phyloP scores from a whole-genome alignment of 768 basidiomycete genomes.

The Pleurotus pulmonarius region DNA sequence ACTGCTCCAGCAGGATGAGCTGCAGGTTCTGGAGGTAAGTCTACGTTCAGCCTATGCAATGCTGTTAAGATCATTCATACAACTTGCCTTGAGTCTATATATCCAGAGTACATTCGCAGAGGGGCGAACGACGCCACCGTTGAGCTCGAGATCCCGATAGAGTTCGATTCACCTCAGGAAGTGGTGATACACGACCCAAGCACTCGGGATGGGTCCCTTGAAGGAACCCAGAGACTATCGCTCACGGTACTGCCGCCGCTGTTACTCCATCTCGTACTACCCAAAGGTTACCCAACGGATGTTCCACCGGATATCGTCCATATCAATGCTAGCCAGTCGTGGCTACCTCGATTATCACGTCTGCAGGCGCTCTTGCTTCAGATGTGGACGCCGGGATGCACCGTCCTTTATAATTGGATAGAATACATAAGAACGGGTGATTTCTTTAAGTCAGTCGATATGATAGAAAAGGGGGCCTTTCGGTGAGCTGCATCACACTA shows the following conservation, averaged over 20 bases:
- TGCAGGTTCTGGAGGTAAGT: conserved; percentile 57
- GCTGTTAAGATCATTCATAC: neutral
- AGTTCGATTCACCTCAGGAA: conserved; percentile 32
- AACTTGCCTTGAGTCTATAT: conserved; percentile 55
- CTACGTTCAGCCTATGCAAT: neutral
- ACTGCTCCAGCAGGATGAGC: conserved; percentile 51
- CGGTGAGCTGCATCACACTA: conserved; percentile 25
- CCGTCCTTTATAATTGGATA: conserved; percentile 66
- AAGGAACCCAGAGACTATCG: conserved; percentile 18
- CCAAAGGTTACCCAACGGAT: conserved; percentile 50
- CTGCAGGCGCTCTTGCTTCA: conserved; percentile 40
- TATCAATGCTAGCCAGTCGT: conserved; percentile 52
- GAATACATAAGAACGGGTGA: conserved; percentile 68
- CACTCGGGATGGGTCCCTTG: neutral
- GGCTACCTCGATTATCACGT: conserved; percentile 42
- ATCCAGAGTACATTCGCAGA: conserved; percentile 63
- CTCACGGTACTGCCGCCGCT: conserved; percentile 61
- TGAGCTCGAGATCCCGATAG: conserved; percentile 64
- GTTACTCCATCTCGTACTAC: conserved; percentile 50
- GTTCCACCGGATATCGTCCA: conserved; percentile 51
- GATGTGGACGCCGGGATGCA: conserved; percentile 61
- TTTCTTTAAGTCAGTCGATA: conserved; percentile 46
- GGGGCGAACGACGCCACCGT: conserved; percentile 32
- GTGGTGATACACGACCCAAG: conserved; percentile 12
- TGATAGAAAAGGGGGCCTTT: conserved; percentile 33